Evolutionary conservation across 2,329 filamentous ascomycete genomes (phyloP), one percentile per base, ranked within the genome.

Genomic region (Beauveria australis): DNA sequence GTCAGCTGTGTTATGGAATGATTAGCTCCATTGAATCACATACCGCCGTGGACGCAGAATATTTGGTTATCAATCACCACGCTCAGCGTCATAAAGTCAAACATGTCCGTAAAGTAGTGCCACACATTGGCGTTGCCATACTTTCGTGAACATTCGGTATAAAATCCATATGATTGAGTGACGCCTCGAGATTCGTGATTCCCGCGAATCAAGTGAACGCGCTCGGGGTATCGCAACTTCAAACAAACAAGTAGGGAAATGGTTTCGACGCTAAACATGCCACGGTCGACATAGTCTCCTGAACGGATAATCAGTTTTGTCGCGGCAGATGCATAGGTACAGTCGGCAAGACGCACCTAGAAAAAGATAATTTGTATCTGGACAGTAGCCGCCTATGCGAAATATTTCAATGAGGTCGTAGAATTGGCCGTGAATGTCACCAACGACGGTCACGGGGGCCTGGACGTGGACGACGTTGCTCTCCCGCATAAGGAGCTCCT

Each of bases 121-220:
- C 94, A 99, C 65, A 99, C 94, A 69, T 96, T 97, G 64, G 94
- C 93, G 72, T 97, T 97, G 75, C 94, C 94, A 74, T 99, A 99
- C 80, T 99, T 99, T 74, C 92, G 90, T 69, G 97, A 85, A 74
- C 94, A 99, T 76, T 99, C 94, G 75, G 97, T 94, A 80, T 99
- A 99, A 80, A 99, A 99, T 64, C 94, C 94, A 74, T 99, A 99
- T 62, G 99, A 94, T 76, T 97, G 93, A 51, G 94, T 99, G 75
- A 99, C 99, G 78, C 99, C 94, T 69, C 94, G 89, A 65, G 92
- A 97, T 79, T 99, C 94, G 83, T 99, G 94, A 78, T 99, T 99
- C 72, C 94, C 94, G 73, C 94, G 92, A 67, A 99, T 89, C 73
- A 99, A 95, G 69, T 94, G 97, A 78, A 99, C 97, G 77, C 94